Evolutionary conservation across 1,284 basidiomycete genomes (phyloP).

Genomic region (Cutaneotrichosporon sp.): DNA sequence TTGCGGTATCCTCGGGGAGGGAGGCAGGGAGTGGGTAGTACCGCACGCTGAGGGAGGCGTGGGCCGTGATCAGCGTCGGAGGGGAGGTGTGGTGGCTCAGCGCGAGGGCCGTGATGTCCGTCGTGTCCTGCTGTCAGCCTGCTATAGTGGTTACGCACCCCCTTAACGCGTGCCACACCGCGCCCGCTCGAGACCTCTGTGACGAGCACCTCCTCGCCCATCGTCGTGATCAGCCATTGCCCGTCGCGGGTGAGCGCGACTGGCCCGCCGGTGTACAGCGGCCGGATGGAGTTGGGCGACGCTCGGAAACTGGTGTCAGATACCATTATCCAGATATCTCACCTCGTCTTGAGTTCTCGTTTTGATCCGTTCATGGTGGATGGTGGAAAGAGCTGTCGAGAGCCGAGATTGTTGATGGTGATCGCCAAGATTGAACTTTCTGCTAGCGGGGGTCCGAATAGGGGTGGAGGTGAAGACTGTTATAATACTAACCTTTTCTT

Average conservation of each 20-base stretch:
- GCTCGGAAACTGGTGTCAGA: conserved; percentile 45
- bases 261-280: conserved; percentile 84
- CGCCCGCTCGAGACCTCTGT: conserved; percentile 74
- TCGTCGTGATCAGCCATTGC: conserved; percentile 74
- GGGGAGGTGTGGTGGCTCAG: conserved; percentile 50
- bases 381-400: not conserved
- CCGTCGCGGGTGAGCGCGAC: conserved; percentile 80
- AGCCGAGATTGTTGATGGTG: not conserved
- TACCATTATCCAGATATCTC: conserved; percentile 1
- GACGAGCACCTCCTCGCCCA: conserved; percentile 79
- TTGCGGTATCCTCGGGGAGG: conserved; percentile 20
- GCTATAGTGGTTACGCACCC: conserved; percentile 60
- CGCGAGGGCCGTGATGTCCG: conserved; percentile 57
- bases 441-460: conserved; percentile 12
- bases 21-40: conserved; percentile 55
- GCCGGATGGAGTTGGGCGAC: conserved; percentile 54
- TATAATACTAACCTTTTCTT: not conserved
- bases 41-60: conserved; percentile 56
- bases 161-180: conserved; percentile 74
- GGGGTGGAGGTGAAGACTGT: not conserved
- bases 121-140: conserved; percentile 54
- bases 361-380: conserved; percentile 40
- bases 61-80: conserved; percentile 56
- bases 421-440: conserved; percentile 18
- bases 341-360: conserved; percentile 48